Evolutionary conservation across 257 asterid species (phyloP), one percentile per base, ranked within the genome.

Genomic region (Cinchona pubescens): DNA sequence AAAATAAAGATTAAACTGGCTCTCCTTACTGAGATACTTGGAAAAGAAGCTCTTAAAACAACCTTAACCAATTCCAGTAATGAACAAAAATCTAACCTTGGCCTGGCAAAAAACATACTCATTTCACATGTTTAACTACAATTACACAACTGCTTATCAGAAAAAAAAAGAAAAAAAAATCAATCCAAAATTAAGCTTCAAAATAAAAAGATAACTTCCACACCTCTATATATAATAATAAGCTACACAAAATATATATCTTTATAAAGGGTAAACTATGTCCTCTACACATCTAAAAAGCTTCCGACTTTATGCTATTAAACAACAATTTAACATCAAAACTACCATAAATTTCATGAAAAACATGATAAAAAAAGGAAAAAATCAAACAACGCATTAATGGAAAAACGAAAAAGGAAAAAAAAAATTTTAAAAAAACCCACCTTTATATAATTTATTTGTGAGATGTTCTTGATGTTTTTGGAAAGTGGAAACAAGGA

Each of bases 381-480:
- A 27, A 45, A 79, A 67, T 72, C 70, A 51, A n/a, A 51, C 40
- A 16, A 21, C 10, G 51, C 72, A 53, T 69, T 62, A 69, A 49
- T 58, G 23, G 23, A 38, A 71, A 72, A 34, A 67, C 21, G 48
- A 56, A n/a, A 64, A 3, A 43, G 34, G 68, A 37, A 32, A n/a
- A 29, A 35, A 34, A 16, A 29, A n/a, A n/a, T n/a, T n/a, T n/a
- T n/a, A n/a, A n/a, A 75, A 61, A 23, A 19, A 65, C 76, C 76
- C 68, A 89, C 94, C 94, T 87, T 75, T 37, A 68, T 49, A 67
- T 19, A 76, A 51, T 72, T 76, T 75, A 61, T 35, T 58, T 66
- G 71, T 46, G 38, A 51, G 40, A 5, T 37, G 40, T 37, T 37
- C 40, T 37, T 37, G n/a, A 64, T 23, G 18, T 34, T 7, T 66